These are phyloP conservation scores for Gossypium turneri DNA, from an alignment of 345 rosid genomes.

Conservation along the genomic window DNA sequence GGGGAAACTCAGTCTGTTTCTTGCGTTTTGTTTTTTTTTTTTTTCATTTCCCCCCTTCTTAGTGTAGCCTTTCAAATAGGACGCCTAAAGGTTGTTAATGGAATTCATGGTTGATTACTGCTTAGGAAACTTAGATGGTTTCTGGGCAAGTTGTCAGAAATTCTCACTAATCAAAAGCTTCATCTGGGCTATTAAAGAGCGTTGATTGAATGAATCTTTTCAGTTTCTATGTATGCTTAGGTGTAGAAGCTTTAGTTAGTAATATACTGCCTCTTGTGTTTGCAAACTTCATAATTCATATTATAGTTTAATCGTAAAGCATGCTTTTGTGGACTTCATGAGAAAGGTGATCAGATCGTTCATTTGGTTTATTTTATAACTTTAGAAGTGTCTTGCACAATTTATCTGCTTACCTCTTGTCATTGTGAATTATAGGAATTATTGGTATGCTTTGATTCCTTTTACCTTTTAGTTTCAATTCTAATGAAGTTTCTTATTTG, in stretches of 20 bases:
- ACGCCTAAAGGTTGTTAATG: not conserved
- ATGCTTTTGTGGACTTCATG: not conserved
- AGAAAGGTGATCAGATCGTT: not conserved
- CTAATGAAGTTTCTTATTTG: not conserved
- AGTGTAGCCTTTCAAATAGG: not conserved
- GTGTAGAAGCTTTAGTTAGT: not conserved
- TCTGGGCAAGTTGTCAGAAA: not conserved
- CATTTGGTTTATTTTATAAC: not conserved
- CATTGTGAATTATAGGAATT: not conserved
- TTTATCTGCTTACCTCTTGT: not conserved
- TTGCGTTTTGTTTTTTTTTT: not conserved
- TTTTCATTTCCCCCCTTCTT: not conserved
- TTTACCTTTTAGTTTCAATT: not conserved
- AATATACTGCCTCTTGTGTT: not conserved
- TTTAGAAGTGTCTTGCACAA: not conserved
- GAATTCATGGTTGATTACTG: not conserved
- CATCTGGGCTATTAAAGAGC: not conserved
- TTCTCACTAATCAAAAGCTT: not conserved
- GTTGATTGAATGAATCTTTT: not conserved
- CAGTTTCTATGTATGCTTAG: not conserved
- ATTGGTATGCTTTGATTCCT: not conserved
- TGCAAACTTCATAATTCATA: not conserved
- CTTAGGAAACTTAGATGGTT: not conserved
- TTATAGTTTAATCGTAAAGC: not conserved
- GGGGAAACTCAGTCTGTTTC: not conserved